phyloP scores from a whole-genome alignment of 2,329 filamentous ascomycete species.

The Paracorniculantispora psalliotae region DNA sequence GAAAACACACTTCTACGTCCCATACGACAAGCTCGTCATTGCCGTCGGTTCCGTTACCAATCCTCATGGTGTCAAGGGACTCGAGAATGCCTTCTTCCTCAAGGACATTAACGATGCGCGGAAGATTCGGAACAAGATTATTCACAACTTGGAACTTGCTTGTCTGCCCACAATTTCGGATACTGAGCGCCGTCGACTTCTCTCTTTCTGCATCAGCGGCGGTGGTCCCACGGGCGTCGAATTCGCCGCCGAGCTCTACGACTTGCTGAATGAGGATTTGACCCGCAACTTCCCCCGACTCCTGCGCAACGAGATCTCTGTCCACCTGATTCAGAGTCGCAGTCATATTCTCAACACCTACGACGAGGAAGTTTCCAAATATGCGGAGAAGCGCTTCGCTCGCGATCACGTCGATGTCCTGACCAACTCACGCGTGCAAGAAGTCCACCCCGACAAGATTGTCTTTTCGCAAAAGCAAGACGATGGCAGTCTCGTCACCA shows the following conservation, averaged over 20 bases:
- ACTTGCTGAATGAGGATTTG: slow-evolving; percentile 93
- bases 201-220: slow-evolving; percentile 95
- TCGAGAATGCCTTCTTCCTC: slow-evolving; percentile 90
- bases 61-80: slow-evolving; percentile 88
- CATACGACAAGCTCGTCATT: slow-evolving; percentile 94
- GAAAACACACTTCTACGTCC: slow-evolving; percentile 82
- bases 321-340: slow-evolving; percentile 92
- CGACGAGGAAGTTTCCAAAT: slow-evolving; percentile 87
- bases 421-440: slow-evolving; percentile 89
- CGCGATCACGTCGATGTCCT: slow-evolving; percentile 88
- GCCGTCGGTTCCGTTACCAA: slow-evolving; percentile 91
- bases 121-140: slow-evolving; percentile 79
- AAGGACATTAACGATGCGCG: slow-evolving; percentile 94
- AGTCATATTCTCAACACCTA: slow-evolving; percentile 97
- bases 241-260: slow-evolving; percentile 93
- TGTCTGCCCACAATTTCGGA: slow-evolving; percentile 91
- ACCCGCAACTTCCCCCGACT: slow-evolving; percentile 78
- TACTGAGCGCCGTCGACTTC: slow-evolving; percentile 75
- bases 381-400: slow-evolving; percentile 84
- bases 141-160: slow-evolving; percentile 84
- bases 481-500: slow-evolving; percentile 69
- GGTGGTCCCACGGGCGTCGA: slow-evolving; percentile 96
- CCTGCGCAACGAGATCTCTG: slow-evolving; percentile 94
- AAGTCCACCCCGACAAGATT: slow-evolving; percentile 78
- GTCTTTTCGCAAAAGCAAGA: slow-evolving; percentile 79